A percentile compares a stretch with the other conserved stretches of the same genome.
phyloP scores from a whole-genome alignment of 2,329 filamentous ascomycete genomes.

The Biscogniauxia marginata region DNA sequence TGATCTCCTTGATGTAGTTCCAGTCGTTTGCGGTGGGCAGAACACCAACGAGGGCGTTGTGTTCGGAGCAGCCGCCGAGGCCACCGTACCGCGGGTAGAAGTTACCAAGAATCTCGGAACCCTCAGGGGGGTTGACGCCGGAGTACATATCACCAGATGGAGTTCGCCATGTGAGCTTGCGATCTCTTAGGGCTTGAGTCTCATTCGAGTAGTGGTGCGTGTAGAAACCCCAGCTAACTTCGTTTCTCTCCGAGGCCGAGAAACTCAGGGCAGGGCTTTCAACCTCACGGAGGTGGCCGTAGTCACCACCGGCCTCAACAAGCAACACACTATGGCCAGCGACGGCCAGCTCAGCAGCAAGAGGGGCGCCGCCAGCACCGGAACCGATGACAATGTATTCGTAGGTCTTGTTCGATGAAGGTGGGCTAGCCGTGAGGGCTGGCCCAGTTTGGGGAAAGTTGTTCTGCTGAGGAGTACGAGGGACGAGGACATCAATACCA shows the following conservation, averaged over 20 bases:
- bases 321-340: constrained; percentile 58
- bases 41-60: constrained; percentile 32
- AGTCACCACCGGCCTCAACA: constrained; percentile 60
- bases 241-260: constrained; percentile 53
- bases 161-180: constrained; percentile 57
- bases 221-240: constrained; percentile 62
- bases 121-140: constrained; percentile 51
- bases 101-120: constrained; percentile 51
- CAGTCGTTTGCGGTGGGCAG: constrained; percentile 46
- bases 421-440: constrained; percentile 10
- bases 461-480: constrained; percentile 21
- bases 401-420: constrained; percentile 38
- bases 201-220: constrained; percentile 60
- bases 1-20: constrained; percentile 39
- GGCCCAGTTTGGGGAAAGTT: constrained; percentile 23
- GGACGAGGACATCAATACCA: constrained; percentile 20
- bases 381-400: constrained; percentile 66
- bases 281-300: constrained; percentile 48
- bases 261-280: constrained; percentile 54
- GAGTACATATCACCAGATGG: constrained; percentile 50
- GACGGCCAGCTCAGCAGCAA: constrained; percentile 60
- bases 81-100: constrained; percentile 57
- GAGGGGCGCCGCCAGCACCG: constrained; percentile 57
- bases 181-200: constrained; percentile 51
- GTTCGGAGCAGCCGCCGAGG: constrained; percentile 36